Percentiles rank a stretch among this genome's conserved stretches.
These are phyloP conservation scores for Aspergillaceae sp. DNA, from an alignment of 2,329 filamentous ascomycete species.

Conservation along the genomic window DNA sequence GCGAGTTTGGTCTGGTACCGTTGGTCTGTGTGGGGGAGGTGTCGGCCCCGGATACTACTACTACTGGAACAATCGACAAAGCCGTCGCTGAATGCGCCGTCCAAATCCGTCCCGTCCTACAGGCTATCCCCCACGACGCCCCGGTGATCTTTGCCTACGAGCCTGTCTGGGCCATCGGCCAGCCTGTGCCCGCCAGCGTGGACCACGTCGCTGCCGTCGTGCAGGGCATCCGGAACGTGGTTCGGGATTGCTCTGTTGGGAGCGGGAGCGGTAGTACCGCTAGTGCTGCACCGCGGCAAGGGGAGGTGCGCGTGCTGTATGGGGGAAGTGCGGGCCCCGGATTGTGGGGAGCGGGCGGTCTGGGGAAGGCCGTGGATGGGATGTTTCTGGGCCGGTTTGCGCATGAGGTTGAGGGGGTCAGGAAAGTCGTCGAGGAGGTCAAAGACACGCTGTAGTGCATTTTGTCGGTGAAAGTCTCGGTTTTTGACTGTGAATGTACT, in stretches of 20 bases:
- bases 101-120: slow-evolving; percentile 58
- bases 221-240: slow-evolving; percentile 50
- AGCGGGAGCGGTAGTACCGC: slow-evolving; percentile 26
- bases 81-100: slow-evolving; percentile 58
- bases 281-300: neutral
- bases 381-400: slow-evolving; percentile 75
- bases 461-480: neutral
- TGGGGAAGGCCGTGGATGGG: slow-evolving; percentile 65
- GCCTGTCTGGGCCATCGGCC: slow-evolving; percentile 82
- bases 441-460: slow-evolving; percentile 33
- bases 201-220: slow-evolving; percentile 67
- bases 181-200: slow-evolving; percentile 59
- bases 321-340: slow-evolving; percentile 77
- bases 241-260: slow-evolving; percentile 38
- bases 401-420: slow-evolving; percentile 64
- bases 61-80: slow-evolving; percentile 43
- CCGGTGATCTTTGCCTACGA: slow-evolving; percentile 77
- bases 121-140: slow-evolving; percentile 50
- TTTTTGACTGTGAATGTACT: neutral
- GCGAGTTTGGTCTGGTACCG: slow-evolving; percentile 62
- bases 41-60: slow-evolving; percentile 5
- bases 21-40: slow-evolving; percentile 72
- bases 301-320: slow-evolving; percentile 61
- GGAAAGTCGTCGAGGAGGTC: slow-evolving; percentile 64
- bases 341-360: slow-evolving; percentile 47